A percentile compares a stretch with the other conserved stretches of the same genome.
Evolutionary conservation across 352 stramenopile genomes (phyloP).

Genomic region (Globisporangium spinosum): DNA sequence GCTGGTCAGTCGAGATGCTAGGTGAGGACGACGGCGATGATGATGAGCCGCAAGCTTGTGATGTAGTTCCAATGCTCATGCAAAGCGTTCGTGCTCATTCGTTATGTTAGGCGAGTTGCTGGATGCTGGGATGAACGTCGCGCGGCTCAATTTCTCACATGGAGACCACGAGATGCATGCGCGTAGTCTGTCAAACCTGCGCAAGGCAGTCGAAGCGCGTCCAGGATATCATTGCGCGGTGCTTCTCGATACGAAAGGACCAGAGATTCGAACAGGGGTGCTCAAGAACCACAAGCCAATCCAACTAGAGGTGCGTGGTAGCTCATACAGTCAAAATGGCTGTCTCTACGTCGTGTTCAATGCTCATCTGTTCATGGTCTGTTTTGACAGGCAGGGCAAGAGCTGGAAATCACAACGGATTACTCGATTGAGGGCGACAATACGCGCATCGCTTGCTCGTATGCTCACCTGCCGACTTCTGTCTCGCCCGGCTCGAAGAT

Average conservation of each 20-base stretch:
- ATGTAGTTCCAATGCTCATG: background rate
- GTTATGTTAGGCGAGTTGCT: constrained; percentile 51
- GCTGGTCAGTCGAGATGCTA: constrained; percentile 94
- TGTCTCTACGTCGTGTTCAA: background rate
- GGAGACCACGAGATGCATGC: constrained; percentile 94
- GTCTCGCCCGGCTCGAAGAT: constrained; percentile 93
- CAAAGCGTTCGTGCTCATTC: constrained; percentile 1
- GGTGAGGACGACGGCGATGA: constrained; percentile 36
- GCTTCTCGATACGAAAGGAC: constrained; percentile 96
- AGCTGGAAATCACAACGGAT: constrained; percentile 89
- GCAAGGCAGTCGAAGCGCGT: constrained; percentile 59
- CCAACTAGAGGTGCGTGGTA: constrained; percentile 45
- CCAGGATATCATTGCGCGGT: constrained; percentile 87
- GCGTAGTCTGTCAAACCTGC: constrained; percentile 89
- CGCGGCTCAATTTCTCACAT: constrained; percentile 99
- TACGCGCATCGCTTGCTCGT: constrained; percentile 91
- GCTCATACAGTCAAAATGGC: background rate
- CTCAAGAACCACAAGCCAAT: constrained; percentile 66
- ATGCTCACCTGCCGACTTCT: constrained; percentile 89
- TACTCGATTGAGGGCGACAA: constrained; percentile 79
- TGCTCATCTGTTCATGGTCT: background rate
- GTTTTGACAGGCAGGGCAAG: constrained; percentile 52
- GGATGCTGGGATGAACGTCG: constrained; percentile 95
- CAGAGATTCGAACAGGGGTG: constrained; percentile 93
- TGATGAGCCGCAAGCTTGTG: background rate